Evolutionary conservation across 2,329 filamentous ascomycete species (phyloP), one percentile per base, ranked within the genome.

Genomic region (Cytospora mali): DNA sequence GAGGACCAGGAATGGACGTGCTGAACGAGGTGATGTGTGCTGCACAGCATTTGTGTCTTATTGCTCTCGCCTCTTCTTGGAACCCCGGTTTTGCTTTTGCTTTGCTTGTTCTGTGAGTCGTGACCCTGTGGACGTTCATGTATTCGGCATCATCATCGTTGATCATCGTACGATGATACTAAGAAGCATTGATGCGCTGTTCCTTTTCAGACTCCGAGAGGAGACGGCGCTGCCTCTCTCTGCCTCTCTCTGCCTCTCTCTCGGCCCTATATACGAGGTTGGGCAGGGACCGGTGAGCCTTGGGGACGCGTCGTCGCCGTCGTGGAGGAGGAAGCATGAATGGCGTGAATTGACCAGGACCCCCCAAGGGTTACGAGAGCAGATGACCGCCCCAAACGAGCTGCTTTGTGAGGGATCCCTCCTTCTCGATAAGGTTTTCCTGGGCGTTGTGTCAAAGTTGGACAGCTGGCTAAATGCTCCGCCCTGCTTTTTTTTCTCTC

Each of bases 391-490:
- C 49, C 53, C 31, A 53, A 7, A 53, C 50, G 27, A 48, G 58
- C 58, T 48, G 50, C n/a, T n/a, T n/a, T n/a, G 35, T 10, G 35
- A 50, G 49, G 58, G 58, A 39, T 54, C 58, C 58, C 54, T 18
- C 33, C 33, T 16, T 39, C 58, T 60, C 50, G 58, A 60, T 54
- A 60, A 60, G 58, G 58, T 54, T 60, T 39, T 35, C 33, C 31
- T 35, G 58, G 25, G 58, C 58, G 42, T 54, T 48, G 39, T 46
- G 39, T 46, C 39, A 46, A 16, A 21, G 6, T 16, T 46, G 3
- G 9, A 46, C 39, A 46, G 39, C 39, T n/a, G 39, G 39, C 39
- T 21, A 21, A 21, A 21, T 46, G n/a, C 39, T 46, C 39, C 39
- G 39, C 39, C 21, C n/a, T 21, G n/a, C 4, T 46, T 46, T 21